A percentile compares a stretch with the other conserved stretches of the same genome.
Conservation (phyloP, 148 eudicot genomes). For the Nyssa sinensis region DNA sequence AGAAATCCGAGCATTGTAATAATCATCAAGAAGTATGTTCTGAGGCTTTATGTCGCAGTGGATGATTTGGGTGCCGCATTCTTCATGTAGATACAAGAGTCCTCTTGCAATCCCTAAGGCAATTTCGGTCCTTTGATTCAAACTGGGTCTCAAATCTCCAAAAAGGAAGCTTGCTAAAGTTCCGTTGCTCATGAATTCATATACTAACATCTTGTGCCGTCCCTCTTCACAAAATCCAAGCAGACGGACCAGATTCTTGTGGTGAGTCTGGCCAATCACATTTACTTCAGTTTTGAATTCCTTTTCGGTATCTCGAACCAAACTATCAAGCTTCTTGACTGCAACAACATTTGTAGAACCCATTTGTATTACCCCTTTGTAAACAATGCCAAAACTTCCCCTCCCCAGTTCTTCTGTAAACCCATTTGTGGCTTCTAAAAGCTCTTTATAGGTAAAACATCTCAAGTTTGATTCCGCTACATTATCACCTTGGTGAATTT, state of each 20-base stretch:
- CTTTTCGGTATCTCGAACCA: conserved; percentile 8
- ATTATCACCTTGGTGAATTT: background rate
- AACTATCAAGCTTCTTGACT: conserved; percentile 13
- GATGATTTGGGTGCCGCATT: conserved; percentile 18
- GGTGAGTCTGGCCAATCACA: conserved; percentile 15
- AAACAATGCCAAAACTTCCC: conserved; percentile 16
- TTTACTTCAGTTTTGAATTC: conserved; percentile 11
- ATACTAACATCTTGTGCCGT: conserved; percentile 15
- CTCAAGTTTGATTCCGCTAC: background rate
- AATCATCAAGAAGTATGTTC: background rate
- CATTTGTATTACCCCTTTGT: conserved; percentile 11
- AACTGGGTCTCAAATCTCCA: conserved; percentile 7
- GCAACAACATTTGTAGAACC: conserved; percentile 6
- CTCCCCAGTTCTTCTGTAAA: conserved; percentile 17
- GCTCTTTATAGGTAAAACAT: conserved; percentile 14
- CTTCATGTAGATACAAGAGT: conserved; percentile 7
- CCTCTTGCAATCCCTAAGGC: conserved; percentile 21
- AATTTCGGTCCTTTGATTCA: conserved; percentile 13
- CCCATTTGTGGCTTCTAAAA: conserved; percentile 12
- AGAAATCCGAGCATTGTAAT: background rate
- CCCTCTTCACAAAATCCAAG: conserved; percentile 17
- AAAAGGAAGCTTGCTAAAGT: conserved; percentile 16
- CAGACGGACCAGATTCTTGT: conserved; percentile 12
- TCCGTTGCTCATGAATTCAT: conserved; percentile 23
- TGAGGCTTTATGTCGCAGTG: conserved; percentile 1